phyloP scores from a whole-genome alignment of 2,329 filamentous ascomycete genomes.

The Pochonia chlamydosporia region DNA sequence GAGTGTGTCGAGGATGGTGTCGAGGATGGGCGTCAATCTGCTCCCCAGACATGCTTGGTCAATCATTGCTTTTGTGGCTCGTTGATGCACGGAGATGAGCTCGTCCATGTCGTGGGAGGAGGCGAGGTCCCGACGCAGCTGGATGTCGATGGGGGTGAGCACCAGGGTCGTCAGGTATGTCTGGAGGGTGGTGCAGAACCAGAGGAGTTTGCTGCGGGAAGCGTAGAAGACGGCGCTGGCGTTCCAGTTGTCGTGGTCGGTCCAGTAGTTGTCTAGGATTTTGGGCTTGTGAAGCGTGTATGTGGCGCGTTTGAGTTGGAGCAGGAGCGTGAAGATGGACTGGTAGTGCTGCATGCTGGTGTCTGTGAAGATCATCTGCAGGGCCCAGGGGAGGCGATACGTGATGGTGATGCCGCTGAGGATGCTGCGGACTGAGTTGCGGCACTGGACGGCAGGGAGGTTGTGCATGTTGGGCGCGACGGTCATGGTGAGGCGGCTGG shows the following conservation, averaged over 20 bases:
- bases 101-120: slow-evolving; percentile 68
- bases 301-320: slow-evolving; percentile 70
- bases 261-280: slow-evolving; percentile 34
- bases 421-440: slow-evolving; percentile 49
- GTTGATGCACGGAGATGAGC: slow-evolving; percentile 67
- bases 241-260: slow-evolving; percentile 29
- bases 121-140: slow-evolving; percentile 52
- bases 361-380: slow-evolving; percentile 67
- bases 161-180: slow-evolving; percentile 72
- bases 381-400: slow-evolving; percentile 62
- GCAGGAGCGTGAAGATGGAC: slow-evolving; percentile 64
- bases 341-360: slow-evolving; percentile 63
- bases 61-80: slow-evolving; percentile 56
- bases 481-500: slow-evolving; percentile 56
- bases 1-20: slow-evolving; percentile 68
- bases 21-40: slow-evolving; percentile 63
- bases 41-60: slow-evolving; percentile 64
- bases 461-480: slow-evolving; percentile 36
- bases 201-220: slow-evolving; percentile 64
- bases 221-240: slow-evolving; percentile 48
- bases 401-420: slow-evolving; percentile 59
- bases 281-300: slow-evolving; percentile 56
- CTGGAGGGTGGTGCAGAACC: slow-evolving; percentile 71
- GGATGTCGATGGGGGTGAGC: slow-evolving; percentile 51
- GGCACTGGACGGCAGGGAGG: slow-evolving; percentile 38